Base-by-base conservation (phyloP, 495 filamentous ascomycete species). In the Hypoxylon fragiforme region DNA sequence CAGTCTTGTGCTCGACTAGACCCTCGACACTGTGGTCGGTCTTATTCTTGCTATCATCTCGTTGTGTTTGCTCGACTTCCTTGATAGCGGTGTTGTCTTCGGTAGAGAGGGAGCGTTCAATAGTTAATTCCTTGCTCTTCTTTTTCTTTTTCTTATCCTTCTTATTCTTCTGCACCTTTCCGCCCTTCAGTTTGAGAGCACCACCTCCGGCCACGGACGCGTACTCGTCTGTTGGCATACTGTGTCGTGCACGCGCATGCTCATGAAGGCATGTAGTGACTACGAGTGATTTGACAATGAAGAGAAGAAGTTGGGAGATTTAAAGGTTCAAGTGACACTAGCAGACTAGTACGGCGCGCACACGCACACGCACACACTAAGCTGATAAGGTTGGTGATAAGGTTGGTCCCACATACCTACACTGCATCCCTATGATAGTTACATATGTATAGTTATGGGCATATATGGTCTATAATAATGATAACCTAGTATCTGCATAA, bases 121-220 rank as follows among this genome's bases (percentile, higher is more conserved):
- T n/a, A n/a, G n/a, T n/a, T n/a, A n/a, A n/a, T n/a, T n/a, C 19
- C 59, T 75, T 77, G 50, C 54, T 62, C 57, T 80, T 80, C 67
- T 80, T 78, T 61, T 83, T 82, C 65, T 83, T 83, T 56, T 80
- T 80, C 67, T 80, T 78, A 60, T 83, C 82, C 65, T 83, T 83
- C 70, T 85, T 88, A 61, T 83, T 84, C 38, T 76, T 73, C 54
- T 74, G 75, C 55, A 83, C 77, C 63, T 81, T 82, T 9, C 70
- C 75, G 61, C 90, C 88, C 73, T 96, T 96, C 36, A 96, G 81
- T 65, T 90, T 91, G 35, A 95, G 84, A 19, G 82, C 81, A 52
- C 86, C 86, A 47, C 83, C 80, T 49, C 80, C 79, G 54, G 78
- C 73, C 38, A 79, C 71, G 57, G 85, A 74, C n/a, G 74, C 54